Base-by-base conservation (phyloP, 2,329 filamentous ascomycete species). In the Colletotrichum sp. region DNA sequence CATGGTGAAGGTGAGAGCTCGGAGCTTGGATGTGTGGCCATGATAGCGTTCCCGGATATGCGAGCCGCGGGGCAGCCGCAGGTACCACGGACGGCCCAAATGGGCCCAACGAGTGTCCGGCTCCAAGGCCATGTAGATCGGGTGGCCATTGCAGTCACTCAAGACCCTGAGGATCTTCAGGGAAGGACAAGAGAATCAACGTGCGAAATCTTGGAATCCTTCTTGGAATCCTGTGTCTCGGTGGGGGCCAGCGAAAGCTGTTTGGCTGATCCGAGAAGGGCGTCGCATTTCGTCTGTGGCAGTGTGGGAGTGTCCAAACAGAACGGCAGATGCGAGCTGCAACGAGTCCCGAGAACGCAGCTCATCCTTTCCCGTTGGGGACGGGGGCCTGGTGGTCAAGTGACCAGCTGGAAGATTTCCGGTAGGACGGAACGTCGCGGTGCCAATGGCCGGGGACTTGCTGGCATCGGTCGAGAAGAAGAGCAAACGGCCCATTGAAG, bases 341-440 rank as follows among this genome's bases (percentile, higher is more conserved):
- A 60, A 22, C 24, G 48, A 55, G 26, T 57, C 36, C 34, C 52
- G 62, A 48, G 30, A 48, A 28, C 18, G 57, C 34, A 63, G 75
- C 60, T 48, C 66, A 76, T 76, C 75, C 60, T 68, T 75, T 67
- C 71, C 62, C 13, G 26, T 62, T 71, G 66, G 60, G 52, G 75
- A 32, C 48, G 70, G 10, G 34, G 57, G 64, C 48, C n/a, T 22
- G 59, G 66, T 26, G 71, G 75, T 76, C 75, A 70, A 75, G 75
- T 76, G 75, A 75, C 62, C 66, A 75, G 32, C 72, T 67, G 71
- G 75, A 68, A 59, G 62, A 24, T 75, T 75, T 67, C 71, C 71
- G 75, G 71, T 71, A 76, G 71, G 71, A 57, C 72, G 60, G 66
- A 26, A 59, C 16, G 44, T 34, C 36, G 70, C 73, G 59, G 68